These are phyloP conservation scores for Thymus quinquecostatus DNA, from an alignment of 257 asterid species.

Conservation along the genomic window DNA sequence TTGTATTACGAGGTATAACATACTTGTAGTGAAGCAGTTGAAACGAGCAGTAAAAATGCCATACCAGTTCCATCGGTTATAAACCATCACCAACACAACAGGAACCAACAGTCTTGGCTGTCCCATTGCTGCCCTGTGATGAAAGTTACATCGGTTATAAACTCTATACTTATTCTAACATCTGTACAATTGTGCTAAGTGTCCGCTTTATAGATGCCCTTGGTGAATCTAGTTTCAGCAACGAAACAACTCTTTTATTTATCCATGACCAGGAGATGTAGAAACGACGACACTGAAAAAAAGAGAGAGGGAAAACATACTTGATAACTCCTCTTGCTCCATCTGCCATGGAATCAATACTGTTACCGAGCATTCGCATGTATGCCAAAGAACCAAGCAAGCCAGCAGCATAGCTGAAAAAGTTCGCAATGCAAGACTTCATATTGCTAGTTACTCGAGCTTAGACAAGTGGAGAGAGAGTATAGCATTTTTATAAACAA, in stretches of 20 bases:
- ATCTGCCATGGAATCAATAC: constrained; percentile 82
- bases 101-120: constrained; percentile 95
- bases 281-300: neutral
- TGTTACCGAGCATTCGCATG: constrained; percentile 92
- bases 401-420: constrained; percentile 80
- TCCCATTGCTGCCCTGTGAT: constrained; percentile 81
- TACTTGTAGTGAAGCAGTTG: neutral
- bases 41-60: constrained; percentile 12
- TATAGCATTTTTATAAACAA: neutral
- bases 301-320: constrained; percentile 45
- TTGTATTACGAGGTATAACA: neutral
- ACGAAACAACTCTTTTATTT: neutral
- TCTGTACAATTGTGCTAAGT: neutral
- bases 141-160: neutral
- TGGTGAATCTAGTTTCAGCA: neutral
- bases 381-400: constrained; percentile 82
- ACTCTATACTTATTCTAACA: neutral
- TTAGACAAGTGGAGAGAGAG: neutral
- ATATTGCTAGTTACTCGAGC: neutral
- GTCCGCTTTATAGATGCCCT: neutral
- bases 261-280: neutral
- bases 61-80: constrained; percentile 90
- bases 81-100: constrained; percentile 81
- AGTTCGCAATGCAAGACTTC: constrained; percentile 12
- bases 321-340: constrained; percentile 85